Evolutionary conservation across 495 filamentous ascomycete species (phyloP).

Genomic region (Penicillium flavigenum): DNA sequence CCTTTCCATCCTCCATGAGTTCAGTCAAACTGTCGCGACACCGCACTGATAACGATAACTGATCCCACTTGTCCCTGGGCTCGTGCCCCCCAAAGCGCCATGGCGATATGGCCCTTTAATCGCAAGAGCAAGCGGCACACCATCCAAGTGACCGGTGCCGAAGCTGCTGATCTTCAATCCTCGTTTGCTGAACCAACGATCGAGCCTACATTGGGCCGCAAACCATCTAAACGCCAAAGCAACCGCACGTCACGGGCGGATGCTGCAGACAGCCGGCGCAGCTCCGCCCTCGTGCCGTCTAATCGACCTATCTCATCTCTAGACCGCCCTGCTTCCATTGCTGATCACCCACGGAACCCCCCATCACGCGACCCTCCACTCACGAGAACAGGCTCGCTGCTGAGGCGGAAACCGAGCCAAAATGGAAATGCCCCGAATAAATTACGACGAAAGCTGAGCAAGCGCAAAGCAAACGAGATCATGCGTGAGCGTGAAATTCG

Average conservation of each 20-base stretch:
- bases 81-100: slow-evolving; percentile 37
- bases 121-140: slow-evolving; percentile 58
- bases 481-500: slow-evolving; percentile 81
- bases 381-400: slow-evolving; percentile 59
- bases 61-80: slow-evolving; percentile 50
- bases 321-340: slow-evolving; percentile 18
- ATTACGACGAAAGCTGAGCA: slow-evolving; percentile 70
- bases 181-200: slow-evolving; percentile 26
- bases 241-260: slow-evolving; percentile 37
- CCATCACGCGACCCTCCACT: slow-evolving; percentile 28
- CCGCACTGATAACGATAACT: slow-evolving; percentile 23
- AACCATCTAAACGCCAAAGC: slow-evolving; percentile 44
- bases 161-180: slow-evolving; percentile 29
- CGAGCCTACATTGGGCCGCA: slow-evolving; percentile 36
- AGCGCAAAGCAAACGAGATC: slow-evolving; percentile 69
- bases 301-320: slow-evolving; percentile 29
- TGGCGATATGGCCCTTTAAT: slow-evolving; percentile 79
- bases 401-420: slow-evolving; percentile 60
- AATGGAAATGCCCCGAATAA: slow-evolving; percentile 49
- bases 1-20: slow-evolving; percentile 38
- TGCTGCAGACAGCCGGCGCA: slow-evolving; percentile 28
- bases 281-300: slow-evolving; percentile 35
- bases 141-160: slow-evolving; percentile 43
- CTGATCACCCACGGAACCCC: slow-evolving; percentile 11
- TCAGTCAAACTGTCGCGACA: slow-evolving; percentile 24